Conservation (phyloP, 2,329 filamentous ascomycete species). For the Neofusicoccum laricinum region DNA sequence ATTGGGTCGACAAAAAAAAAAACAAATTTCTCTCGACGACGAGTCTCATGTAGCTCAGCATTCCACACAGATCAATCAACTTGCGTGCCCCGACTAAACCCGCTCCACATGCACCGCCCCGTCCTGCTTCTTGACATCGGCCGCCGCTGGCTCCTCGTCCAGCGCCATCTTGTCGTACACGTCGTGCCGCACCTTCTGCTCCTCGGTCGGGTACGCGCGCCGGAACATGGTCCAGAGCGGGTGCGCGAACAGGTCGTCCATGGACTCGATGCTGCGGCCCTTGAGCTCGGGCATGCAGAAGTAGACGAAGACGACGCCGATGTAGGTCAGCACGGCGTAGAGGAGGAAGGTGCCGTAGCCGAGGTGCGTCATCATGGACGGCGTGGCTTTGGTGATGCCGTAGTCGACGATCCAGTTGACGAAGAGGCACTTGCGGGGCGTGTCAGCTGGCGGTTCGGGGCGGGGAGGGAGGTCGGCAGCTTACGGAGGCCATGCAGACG, state of each 20-base stretch:
- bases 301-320: constrained; percentile 33
- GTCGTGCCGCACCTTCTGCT: constrained; percentile 33
- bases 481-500: constrained; percentile 26
- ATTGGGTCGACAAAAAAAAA: too few relatives aligned
- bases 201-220: constrained; percentile 39
- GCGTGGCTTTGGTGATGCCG: constrained; percentile 30
- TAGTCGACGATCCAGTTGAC: constrained; percentile 33
- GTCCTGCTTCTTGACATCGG: not conserved
- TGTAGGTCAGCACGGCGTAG: constrained; percentile 36
- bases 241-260: constrained; percentile 34
- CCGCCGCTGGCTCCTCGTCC: not conserved
- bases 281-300: constrained; percentile 33
- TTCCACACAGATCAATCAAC: too few relatives aligned
- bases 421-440: constrained; percentile 24
- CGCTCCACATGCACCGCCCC: not conserved
- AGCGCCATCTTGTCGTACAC: constrained; percentile 18
- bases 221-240: constrained; percentile 42
- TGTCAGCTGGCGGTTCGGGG: too few relatives aligned
- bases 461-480: too few relatives aligned
- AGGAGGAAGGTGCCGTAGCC: constrained; percentile 38
- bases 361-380: constrained; percentile 36
- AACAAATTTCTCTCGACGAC: not conserved
- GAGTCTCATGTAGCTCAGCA: too few relatives aligned
- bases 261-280: constrained; percentile 32
- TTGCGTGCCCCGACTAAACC: not conserved